phyloP scores from a whole-genome alignment of 805 yeast species.

The Wickerhamiella cacticola region DNA sequence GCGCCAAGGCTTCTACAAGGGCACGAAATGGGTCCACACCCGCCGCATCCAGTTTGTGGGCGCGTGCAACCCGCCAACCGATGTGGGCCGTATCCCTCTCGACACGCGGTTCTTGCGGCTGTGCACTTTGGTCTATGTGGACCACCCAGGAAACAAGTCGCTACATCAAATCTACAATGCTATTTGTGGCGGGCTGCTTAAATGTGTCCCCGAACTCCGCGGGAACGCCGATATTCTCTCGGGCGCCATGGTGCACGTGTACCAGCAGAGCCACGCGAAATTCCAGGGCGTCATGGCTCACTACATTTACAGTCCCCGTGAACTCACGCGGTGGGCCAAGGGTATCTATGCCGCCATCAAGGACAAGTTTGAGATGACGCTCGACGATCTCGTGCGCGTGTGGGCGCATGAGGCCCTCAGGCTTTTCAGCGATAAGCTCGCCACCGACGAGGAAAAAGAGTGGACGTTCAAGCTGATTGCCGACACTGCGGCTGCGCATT shows the following conservation, averaged over 20 bases:
- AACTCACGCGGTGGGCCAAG: slow-evolving; percentile 73
- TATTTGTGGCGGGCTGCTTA: slow-evolving; percentile 45
- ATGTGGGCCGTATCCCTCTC: slow-evolving; percentile 55
- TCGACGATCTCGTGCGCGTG: slow-evolving; percentile 42
- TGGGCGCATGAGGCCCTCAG: slow-evolving; percentile 78
- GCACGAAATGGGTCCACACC: slow-evolving; percentile 53
- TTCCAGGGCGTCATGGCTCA: slow-evolving; percentile 40
- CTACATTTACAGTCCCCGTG: slow-evolving; percentile 79
- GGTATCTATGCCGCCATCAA: slow-evolving; percentile 50
- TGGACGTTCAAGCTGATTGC: slow-evolving; percentile 36
- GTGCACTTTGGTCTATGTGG: slow-evolving; percentile 55
- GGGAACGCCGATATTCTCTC: slow-evolving; percentile 45
- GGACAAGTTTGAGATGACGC: slow-evolving; percentile 29
- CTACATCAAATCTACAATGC: slow-evolving; percentile 54
- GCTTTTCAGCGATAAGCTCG: slow-evolving; percentile 63
- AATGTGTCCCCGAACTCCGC: slow-evolving; percentile 46
- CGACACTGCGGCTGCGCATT: slow-evolving; percentile 17
- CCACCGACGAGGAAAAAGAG: slow-evolving; percentile 34
- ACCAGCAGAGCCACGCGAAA: slow-evolving; percentile 32
- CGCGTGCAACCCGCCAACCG: slow-evolving; percentile 85
- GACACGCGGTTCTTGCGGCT: slow-evolving; percentile 56
- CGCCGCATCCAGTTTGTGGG: slow-evolving; percentile 73
- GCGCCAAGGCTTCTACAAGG: slow-evolving; percentile 65
- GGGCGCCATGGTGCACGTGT: slow-evolving; percentile 54
- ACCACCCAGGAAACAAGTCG: slow-evolving; percentile 58